Percentiles rank a stretch among this genome's conserved stretches.
Conservation (phyloP, 345 rosid species). For the Brassica incana region DNA sequence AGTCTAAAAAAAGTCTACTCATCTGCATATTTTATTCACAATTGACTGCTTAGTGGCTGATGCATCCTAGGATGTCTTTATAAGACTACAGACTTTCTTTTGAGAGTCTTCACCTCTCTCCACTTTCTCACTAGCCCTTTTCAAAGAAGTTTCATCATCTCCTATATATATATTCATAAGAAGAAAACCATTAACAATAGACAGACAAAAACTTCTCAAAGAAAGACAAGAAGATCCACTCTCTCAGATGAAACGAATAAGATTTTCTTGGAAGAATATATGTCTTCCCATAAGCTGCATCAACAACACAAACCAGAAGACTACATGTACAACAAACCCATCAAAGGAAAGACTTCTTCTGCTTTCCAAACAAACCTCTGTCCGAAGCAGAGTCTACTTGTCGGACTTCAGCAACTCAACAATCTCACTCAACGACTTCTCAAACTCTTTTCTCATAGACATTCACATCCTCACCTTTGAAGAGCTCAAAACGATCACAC, state of each 20-base stretch:
- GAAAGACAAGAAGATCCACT: slow-evolving; percentile 7
- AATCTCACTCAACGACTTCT: slow-evolving; percentile 50
- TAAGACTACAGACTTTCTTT: slow-evolving; percentile 34
- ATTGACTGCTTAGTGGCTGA: slow-evolving; percentile 4
- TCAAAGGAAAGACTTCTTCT: slow-evolving; percentile 38
- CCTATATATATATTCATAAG: slow-evolving; percentile 23
- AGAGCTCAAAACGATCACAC: slow-evolving; percentile 58
- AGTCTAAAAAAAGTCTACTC: slow-evolving; percentile 14
- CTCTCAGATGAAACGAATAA: slow-evolving; percentile 31
- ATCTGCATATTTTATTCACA: slow-evolving; percentile 9
- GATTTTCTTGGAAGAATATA: slow-evolving; percentile 36
- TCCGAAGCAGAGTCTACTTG: slow-evolving; percentile 33
- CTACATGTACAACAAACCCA: slow-evolving; percentile 7
- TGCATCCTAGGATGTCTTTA: slow-evolving; percentile 27
- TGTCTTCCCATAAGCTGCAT: slow-evolving; percentile 44
- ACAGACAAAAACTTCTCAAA: slow-evolving; percentile 18
- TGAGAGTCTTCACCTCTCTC: slow-evolving; percentile 36
- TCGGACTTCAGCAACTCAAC: slow-evolving; percentile 43
- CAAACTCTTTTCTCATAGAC: slow-evolving; percentile 49
- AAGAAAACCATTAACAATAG: slow-evolving; percentile 9
- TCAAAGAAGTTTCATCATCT: slow-evolving; percentile 35
- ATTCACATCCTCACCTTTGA: slow-evolving; percentile 52
- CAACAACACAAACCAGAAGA: slow-evolving; percentile 35
- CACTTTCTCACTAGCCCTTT: slow-evolving; percentile 10
- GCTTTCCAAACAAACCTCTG: slow-evolving; percentile 32